phyloP scores from a whole-genome alignment of 1,284 basidiomycete species.

The Ustilago bromivora region DNA sequence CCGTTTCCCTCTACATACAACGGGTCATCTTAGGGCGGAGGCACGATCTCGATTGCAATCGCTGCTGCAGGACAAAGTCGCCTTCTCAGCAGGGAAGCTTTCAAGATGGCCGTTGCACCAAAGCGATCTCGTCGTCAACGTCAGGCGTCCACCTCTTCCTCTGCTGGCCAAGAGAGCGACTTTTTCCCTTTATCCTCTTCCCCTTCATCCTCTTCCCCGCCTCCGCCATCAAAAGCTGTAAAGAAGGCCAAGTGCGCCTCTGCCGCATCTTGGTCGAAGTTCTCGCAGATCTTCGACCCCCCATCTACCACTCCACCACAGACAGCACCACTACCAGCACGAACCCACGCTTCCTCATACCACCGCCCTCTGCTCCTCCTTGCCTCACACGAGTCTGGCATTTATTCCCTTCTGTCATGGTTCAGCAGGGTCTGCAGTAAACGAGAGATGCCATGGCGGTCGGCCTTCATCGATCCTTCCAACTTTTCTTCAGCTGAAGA shows the following conservation, averaged over 20 bases:
- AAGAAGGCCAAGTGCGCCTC: constrained; percentile 19
- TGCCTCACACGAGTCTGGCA: constrained; percentile 8
- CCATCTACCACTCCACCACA: background rate
- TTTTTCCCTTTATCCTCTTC: constrained; percentile 29
- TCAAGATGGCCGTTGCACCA: constrained; percentile 24
- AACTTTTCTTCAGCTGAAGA: constrained; percentile 71
- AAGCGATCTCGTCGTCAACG: constrained; percentile 19
- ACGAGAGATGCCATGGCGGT: constrained; percentile 88
- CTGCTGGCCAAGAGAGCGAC: constrained; percentile 13
- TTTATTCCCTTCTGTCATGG: constrained; percentile 73
- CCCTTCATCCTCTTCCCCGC: constrained; percentile 18
- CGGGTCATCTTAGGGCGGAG: background rate
- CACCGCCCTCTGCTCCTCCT: constrained; percentile 56
- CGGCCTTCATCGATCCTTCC: constrained; percentile 72
- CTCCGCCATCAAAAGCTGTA: constrained; percentile 13
- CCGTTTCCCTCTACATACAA: background rate
- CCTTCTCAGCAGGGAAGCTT: background rate
- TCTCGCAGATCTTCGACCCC: constrained; percentile 13
- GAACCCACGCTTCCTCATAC: constrained; percentile 40
- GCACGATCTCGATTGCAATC: background rate
- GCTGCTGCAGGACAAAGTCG: background rate
- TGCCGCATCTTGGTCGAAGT: constrained; percentile 10
- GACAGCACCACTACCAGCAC: constrained; percentile 24
- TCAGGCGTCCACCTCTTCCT: constrained; percentile 9
- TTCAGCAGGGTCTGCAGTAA: constrained; percentile 76